A percentile compares a stretch with the other conserved stretches of the same genome.
Conservation (phyloP, 2,329 filamentous ascomycete species). For the Neonectria sp. region DNA sequence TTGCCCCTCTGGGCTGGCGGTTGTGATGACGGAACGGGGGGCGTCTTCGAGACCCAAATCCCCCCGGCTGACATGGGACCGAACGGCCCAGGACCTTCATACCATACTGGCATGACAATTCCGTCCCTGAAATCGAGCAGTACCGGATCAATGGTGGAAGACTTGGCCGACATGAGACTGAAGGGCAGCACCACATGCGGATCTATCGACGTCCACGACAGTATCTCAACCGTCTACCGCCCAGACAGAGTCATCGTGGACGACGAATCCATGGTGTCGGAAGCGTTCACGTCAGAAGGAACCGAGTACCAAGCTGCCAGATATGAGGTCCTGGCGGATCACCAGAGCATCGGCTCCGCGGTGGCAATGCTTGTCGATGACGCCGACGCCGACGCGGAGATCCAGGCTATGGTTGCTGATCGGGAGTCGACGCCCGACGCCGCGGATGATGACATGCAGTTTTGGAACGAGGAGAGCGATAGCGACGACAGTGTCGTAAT, state of each 20-base stretch:
- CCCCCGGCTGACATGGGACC: slow-evolving; percentile 62
- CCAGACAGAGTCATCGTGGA: slow-evolving; percentile 52
- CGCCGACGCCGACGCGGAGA: slow-evolving; percentile 38
- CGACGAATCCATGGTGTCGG: slow-evolving; percentile 52
- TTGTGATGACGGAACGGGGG: slow-evolving; percentile 65
- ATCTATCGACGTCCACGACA: slow-evolving; percentile 58
- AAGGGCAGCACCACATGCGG: slow-evolving; percentile 52
- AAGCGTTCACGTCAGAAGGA: slow-evolving; percentile 52
- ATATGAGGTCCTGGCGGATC: slow-evolving; percentile 51
- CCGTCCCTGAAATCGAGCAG: slow-evolving; percentile 53
- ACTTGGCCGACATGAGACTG: slow-evolving; percentile 52
- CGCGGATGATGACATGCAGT: slow-evolving; percentile 22
- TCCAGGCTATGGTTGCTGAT: slow-evolving; percentile 23
- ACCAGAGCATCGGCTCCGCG: slow-evolving; percentile 45
- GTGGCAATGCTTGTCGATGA: slow-evolving; percentile 46
- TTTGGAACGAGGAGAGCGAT: slow-evolving; percentile 25
- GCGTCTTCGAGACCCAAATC: slow-evolving; percentile 61
- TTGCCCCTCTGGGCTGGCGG: slow-evolving; percentile 77
- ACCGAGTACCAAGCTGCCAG: slow-evolving; percentile 54
- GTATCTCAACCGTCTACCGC: slow-evolving; percentile 55
- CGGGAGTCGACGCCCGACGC: slow-evolving; percentile 19
- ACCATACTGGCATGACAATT: slow-evolving; percentile 61
- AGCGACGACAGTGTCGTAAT: slow-evolving; percentile 30
- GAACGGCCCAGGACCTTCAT: slow-evolving; percentile 62
- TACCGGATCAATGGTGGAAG: slow-evolving; percentile 54